These are phyloP conservation scores for Termitomyces sp. DNA, from an alignment of 768 basidiomycete genomes.

Conservation along the genomic window DNA sequence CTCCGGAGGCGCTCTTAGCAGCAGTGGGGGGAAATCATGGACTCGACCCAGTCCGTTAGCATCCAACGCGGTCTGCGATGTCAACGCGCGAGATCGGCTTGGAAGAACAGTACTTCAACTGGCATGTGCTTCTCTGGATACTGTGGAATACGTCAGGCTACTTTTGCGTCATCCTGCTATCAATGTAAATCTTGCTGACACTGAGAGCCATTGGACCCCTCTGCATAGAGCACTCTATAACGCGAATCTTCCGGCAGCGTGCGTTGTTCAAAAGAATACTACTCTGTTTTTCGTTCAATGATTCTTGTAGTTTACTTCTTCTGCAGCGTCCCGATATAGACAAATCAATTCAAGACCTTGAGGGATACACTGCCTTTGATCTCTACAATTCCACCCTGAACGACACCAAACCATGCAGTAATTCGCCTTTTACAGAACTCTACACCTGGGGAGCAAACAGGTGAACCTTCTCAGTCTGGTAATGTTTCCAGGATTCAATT, in stretches of 20 bases:
- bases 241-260: conserved; percentile 71
- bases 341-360: conserved; percentile 65
- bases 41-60: conserved; percentile 37
- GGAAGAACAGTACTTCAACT: conserved; percentile 82
- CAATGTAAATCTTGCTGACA: conserved; percentile 75
- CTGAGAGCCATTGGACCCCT: conserved; percentile 87
- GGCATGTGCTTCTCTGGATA: conserved; percentile 61
- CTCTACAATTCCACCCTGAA: conserved; percentile 86
- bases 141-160: conserved; percentile 71
- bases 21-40: conserved; percentile 55
- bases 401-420: conserved; percentile 53
- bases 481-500: not conserved
- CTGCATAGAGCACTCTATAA: conserved; percentile 82
- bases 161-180: conserved; percentile 71
- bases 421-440: conserved; percentile 47
- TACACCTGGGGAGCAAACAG: conserved; percentile 87
- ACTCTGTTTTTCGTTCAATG: not conserved
- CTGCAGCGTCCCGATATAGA: conserved; percentile 74
- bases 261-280: conserved; percentile 19
- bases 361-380: conserved; percentile 90
- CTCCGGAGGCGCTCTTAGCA: conserved; percentile 27
- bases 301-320: conserved; percentile 52
- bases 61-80: conserved; percentile 32
- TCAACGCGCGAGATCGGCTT: conserved; percentile 67
- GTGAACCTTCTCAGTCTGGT: conserved; percentile 22